Percentiles rank a stretch among this genome's conserved stretches.
phyloP scores from a whole-genome alignment of 208 protist genomes.

The Vickermania ingenoplastis region DNA sequence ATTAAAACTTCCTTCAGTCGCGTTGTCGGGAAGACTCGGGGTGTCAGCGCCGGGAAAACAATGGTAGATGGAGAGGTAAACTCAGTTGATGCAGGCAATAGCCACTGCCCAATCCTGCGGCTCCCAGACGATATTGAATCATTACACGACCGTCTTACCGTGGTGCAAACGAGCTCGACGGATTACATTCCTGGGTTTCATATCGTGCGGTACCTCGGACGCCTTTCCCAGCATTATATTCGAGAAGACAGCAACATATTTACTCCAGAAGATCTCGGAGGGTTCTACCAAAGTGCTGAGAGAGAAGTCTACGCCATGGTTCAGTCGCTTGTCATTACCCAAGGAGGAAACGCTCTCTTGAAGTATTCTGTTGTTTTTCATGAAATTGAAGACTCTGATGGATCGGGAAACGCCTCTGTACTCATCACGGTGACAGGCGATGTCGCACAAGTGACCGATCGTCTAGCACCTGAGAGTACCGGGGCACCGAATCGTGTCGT shows the following conservation, averaged over 20 bases:
- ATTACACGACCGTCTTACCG: constrained; percentile 22
- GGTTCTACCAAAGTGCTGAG: constrained; percentile 69
- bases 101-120: constrained; percentile 19
- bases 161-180: constrained; percentile 60
- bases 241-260: constrained; percentile 53
- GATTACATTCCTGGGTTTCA: constrained; percentile 71
- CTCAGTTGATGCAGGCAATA: constrained; percentile 1
- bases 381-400: constrained; percentile 76
- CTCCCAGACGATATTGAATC: constrained; percentile 26
- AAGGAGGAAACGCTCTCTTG: constrained; percentile 82
- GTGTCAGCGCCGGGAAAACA: not conserved
- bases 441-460: constrained; percentile 52
- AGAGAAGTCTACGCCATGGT: constrained; percentile 74
- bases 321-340: constrained; percentile 57
- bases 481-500: no score
- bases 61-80: not conserved
- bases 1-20: not conserved
- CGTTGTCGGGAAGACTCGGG: not conserved
- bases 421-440: constrained; percentile 84
- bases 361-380: constrained; percentile 81
- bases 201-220: constrained; percentile 79
- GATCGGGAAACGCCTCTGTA: constrained; percentile 58
- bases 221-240: constrained; percentile 88
- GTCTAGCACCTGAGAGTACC: no score
- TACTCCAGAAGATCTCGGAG: constrained; percentile 26